phyloP scores from a whole-genome alignment of 2,329 filamentous ascomycete species.

The Kalmusia sp. region DNA sequence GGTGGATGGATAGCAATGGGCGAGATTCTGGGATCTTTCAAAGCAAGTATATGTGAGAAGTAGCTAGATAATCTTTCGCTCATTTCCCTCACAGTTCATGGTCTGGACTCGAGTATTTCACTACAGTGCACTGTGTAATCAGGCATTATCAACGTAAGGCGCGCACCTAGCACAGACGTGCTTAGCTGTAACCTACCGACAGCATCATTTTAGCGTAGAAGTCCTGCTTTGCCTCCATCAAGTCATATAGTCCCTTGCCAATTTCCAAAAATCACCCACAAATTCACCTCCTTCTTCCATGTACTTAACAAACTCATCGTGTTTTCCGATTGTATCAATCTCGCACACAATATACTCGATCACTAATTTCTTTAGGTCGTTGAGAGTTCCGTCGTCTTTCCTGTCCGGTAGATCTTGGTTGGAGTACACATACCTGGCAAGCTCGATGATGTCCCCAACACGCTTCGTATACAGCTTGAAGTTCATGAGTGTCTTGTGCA shows the following conservation, averaged over 20 bases:
- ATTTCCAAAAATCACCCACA: slow-evolving; percentile 28
- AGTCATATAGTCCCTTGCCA: slow-evolving; percentile 1
- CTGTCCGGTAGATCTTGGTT: slow-evolving; percentile 24
- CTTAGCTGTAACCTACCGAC: too few relatives aligned
- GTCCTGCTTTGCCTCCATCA: slow-evolving; percentile 2
- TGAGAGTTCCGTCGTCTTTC: slow-evolving; percentile 15
- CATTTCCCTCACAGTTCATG: too few relatives aligned
- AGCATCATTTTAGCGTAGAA: too few relatives aligned
- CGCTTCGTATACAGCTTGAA: slow-evolving; percentile 31
- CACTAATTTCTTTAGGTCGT: slow-evolving; percentile 30
- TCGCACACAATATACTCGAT: slow-evolving; percentile 32
- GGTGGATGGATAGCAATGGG: too few relatives aligned
- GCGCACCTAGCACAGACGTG: too few relatives aligned
- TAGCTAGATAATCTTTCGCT: too few relatives aligned
- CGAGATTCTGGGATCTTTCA: too few relatives aligned
- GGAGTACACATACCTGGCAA: slow-evolving; percentile 30
- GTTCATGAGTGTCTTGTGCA: slow-evolving; percentile 31
- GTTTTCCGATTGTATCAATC: slow-evolving; percentile 22
- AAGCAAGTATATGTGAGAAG: too few relatives aligned
- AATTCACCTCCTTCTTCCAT: slow-evolving; percentile 37
- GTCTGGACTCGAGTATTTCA: too few relatives aligned
- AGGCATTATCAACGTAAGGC: too few relatives aligned
- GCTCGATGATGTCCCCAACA: slow-evolving; percentile 28
- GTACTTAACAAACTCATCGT: slow-evolving; percentile 21
- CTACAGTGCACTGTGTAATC: too few relatives aligned